phyloP scores from a whole-genome alignment of 1,284 basidiomycete species.

The Moesziomyces aphidis region DNA sequence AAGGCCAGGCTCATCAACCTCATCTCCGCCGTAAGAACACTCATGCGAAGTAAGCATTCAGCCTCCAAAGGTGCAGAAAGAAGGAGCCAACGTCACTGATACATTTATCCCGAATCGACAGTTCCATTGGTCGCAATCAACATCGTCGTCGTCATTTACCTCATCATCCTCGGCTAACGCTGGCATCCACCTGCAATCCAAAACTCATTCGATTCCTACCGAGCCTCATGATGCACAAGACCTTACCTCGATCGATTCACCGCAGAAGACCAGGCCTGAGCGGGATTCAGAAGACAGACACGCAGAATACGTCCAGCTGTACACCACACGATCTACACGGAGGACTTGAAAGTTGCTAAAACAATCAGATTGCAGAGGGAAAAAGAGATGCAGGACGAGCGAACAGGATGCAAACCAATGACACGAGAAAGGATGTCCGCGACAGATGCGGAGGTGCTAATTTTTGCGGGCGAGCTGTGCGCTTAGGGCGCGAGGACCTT shows the following conservation, averaged over 20 bases:
- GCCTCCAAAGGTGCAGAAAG: background rate
- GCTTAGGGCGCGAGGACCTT: slow-evolving; percentile 43
- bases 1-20: slow-evolving; percentile 90
- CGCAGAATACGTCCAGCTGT: too few species aligned
- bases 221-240: too few species aligned
- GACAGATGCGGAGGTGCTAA: background rate
- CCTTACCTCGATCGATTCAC: too few species aligned
- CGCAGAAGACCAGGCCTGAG: too few species aligned
- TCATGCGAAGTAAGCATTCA: slow-evolving; percentile 85
- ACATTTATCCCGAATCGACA: slow-evolving; percentile 3
- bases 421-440: background rate
- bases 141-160: slow-evolving; percentile 58
- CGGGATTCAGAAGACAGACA: too few species aligned
- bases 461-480: background rate
- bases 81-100: background rate
- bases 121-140: slow-evolving; percentile 60
- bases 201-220: too few species aligned
- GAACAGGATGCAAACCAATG: background rate
- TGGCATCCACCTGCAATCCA: background rate
- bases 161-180: slow-evolving; percentile 46
- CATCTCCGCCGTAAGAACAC: slow-evolving; percentile 90
- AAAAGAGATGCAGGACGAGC: background rate
- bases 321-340: too few species aligned
- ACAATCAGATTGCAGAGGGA: too few species aligned
- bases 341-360: too few species aligned